A percentile compares a stretch with the other conserved stretches of the same genome.
These are phyloP conservation scores for Perkinsus olseni DNA, from an alignment of 169 alveolate species.

Conservation along the genomic window DNA sequence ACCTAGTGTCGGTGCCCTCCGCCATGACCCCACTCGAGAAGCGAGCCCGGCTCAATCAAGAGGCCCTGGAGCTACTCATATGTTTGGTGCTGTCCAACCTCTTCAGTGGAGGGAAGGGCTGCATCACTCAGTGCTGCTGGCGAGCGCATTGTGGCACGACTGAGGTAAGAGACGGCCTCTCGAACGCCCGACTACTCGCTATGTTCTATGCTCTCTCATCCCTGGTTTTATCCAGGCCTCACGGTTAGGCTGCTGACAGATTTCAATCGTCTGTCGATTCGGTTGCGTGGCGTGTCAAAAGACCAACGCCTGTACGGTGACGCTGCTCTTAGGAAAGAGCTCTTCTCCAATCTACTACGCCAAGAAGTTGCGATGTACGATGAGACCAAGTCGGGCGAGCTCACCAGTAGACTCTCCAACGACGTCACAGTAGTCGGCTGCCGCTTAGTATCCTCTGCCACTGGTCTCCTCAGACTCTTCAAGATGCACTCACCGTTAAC, in stretches of 20 bases:
- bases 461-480: background rate
- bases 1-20: background rate
- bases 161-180: background rate
- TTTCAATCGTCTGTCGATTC: too few relatives aligned
- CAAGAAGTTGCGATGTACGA: conserved; percentile 11
- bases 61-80: background rate
- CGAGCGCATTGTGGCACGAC: background rate
- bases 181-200: too few relatives aligned
- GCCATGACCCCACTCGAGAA: background rate
- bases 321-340: background rate
- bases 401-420: background rate
- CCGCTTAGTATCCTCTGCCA: background rate
- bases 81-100: background rate
- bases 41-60: background rate
- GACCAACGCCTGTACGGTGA: background rate
- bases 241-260: too few relatives aligned
- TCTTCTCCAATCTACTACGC: background rate
- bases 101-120: background rate
- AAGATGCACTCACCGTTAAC: background rate
- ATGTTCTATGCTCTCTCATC: too few relatives aligned
- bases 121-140: background rate
- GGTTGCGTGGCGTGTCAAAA: too few relatives aligned
- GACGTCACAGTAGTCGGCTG: background rate
- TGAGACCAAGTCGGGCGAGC: conserved; percentile 15
- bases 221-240: too few relatives aligned